Base-by-base conservation (phyloP, 2,329 filamentous ascomycete species). In the Epicoccum sorghinum region DNA sequence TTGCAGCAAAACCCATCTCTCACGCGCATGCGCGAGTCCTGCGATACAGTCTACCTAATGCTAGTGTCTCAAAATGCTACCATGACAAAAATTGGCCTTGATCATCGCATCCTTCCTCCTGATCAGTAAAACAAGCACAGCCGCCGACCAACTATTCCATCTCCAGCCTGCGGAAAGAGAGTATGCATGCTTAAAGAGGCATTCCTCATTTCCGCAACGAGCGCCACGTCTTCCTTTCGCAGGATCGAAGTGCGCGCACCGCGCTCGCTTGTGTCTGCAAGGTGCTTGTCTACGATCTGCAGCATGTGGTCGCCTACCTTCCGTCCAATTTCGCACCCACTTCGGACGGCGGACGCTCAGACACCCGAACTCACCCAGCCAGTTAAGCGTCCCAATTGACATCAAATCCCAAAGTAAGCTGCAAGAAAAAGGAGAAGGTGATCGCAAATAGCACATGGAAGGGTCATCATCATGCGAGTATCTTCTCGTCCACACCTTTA, bases 301-400 rank as follows among this genome's bases (percentile, higher is more conserved):
- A 45, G 33, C 29, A 49, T 49, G 46, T 55, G 13, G 39, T 46
- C 52, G 52, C 46, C 46, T 46, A 38, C 25, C 36, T 42, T 42
- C 46, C 52, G 41, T 55, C 52, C 25, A 55, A 55, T 55, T 38
- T 55, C 52, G 52, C 46, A 41, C 45, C 43, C 44, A 40, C 43
- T 30, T 54, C 44, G 51, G 44, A 44, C 44, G 27, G 33, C 33
- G 24, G 42, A 47, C 49, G 44, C 52, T 44, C 30, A 37, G 40
- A 36, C 37, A 27, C n/a, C 25, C 37, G 41, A 35, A 38, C 46
- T 46, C 18, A 50, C 9, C 52, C 52, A 47, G 52, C 46, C 52
- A 55, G 46, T 55, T 18, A 46, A 24, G 22, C 27, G 41, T 24
- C n/a, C 41, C n/a, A 30, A 23, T 47, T 22, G 41, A 47, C 52